These are phyloP conservation scores for Aspergillus arachidicola DNA, from an alignment of 2,329 filamentous ascomycete genomes.

Conservation along the genomic window DNA sequence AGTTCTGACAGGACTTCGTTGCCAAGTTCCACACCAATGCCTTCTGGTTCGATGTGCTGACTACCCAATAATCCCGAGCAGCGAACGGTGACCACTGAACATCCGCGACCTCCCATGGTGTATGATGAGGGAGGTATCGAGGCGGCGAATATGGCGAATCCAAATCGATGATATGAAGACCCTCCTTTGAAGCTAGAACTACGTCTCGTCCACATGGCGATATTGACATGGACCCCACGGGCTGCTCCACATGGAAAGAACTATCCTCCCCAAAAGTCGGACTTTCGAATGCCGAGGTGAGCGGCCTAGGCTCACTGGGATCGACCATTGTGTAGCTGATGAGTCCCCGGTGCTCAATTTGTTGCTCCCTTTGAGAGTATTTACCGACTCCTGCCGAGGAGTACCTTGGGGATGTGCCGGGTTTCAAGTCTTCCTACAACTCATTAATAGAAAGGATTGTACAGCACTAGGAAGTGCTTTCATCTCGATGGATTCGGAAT, in stretches of 20 bases:
- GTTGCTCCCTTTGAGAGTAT: slow-evolving; percentile 6
- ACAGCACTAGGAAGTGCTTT: slow-evolving; percentile 3
- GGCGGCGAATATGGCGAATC: slow-evolving; percentile 88
- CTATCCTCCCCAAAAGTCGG: slow-evolving; percentile 84
- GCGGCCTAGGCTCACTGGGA: slow-evolving; percentile 40
- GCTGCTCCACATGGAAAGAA: slow-evolving; percentile 77
- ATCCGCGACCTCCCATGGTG: slow-evolving; percentile 93
- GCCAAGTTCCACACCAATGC: slow-evolving; percentile 93
- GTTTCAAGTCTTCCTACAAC: slow-evolving; percentile 13
- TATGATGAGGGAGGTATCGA: slow-evolving; percentile 79
- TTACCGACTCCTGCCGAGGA: slow-evolving; percentile 9
- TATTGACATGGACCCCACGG: slow-evolving; percentile 87
- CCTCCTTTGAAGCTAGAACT: slow-evolving; percentile 85
- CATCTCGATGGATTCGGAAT: slow-evolving; percentile 20
- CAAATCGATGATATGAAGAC: slow-evolving; percentile 87
- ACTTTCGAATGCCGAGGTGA: slow-evolving; percentile 71
- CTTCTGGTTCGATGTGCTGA: slow-evolving; percentile 91
- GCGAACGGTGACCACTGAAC: slow-evolving; percentile 97
- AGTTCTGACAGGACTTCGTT: slow-evolving; percentile 69
- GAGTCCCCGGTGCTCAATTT: slow-evolving; percentile 7
- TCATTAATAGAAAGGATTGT: slow-evolving; percentile 13
- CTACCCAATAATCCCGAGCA: slow-evolving; percentile 86
- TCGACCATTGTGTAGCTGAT: slow-evolving; percentile 32
- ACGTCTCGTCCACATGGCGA: slow-evolving; percentile 89
- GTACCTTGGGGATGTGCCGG: slow-evolving; percentile 4